These are phyloP conservation scores for Leccinum subgranulosum DNA, from an alignment of 768 basidiomycete genomes.

Conservation along the genomic window DNA sequence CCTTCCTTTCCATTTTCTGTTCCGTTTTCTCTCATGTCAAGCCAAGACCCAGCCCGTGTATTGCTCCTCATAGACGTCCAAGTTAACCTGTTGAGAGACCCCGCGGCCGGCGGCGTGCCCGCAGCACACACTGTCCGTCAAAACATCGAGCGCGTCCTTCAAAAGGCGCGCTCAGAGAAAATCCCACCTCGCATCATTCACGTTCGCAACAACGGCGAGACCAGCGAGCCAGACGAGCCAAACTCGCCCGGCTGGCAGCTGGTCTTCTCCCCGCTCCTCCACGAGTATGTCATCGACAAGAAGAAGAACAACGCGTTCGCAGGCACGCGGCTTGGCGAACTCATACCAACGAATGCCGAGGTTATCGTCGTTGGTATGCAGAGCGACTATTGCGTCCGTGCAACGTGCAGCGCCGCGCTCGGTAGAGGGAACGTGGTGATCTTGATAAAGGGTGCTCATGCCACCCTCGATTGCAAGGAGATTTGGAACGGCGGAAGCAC, in stretches of 20 bases:
- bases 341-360: conserved; percentile 54
- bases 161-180: conserved; percentile 43
- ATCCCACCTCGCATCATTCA: conserved; percentile 61
- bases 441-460: conserved; percentile 62
- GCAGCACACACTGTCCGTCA: conserved; percentile 37
- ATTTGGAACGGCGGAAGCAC: conserved; percentile 54
- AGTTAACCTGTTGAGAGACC: conserved; percentile 44
- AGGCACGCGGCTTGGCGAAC: conserved; percentile 49
- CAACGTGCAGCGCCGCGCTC: conserved; percentile 60
- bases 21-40: background rate
- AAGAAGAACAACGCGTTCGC: conserved; percentile 68
- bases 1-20: background rate
- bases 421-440: conserved; percentile 64
- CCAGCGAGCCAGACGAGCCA: conserved; percentile 59
- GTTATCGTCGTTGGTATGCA: conserved; percentile 66
- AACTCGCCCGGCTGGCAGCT: conserved; percentile 59
- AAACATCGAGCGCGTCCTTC: conserved; percentile 51
- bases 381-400: conserved; percentile 58
- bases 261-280: conserved; percentile 45
- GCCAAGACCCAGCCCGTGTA: conserved; percentile 35
- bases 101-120: conserved; percentile 54
- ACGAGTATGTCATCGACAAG: conserved; percentile 62
- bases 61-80: conserved; percentile 63
- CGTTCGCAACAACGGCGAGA: conserved; percentile 62
- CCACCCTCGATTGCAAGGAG: conserved; percentile 65